Conservation (phyloP, 768 basidiomycete species). For the Leccinum rimulosum region DNA sequence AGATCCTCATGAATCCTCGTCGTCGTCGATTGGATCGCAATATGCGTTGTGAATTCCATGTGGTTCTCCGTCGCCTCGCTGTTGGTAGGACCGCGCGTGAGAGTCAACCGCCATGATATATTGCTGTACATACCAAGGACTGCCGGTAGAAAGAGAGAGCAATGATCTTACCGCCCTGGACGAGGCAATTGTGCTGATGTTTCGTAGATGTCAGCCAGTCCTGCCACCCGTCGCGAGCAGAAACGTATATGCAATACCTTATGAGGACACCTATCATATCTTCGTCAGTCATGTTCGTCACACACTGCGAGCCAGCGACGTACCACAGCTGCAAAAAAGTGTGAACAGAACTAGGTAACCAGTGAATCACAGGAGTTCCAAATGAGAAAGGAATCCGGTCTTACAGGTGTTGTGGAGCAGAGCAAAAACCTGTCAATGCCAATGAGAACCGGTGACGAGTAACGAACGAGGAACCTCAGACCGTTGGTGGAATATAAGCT, state of each 20-base stretch:
- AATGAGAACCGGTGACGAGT: background rate
- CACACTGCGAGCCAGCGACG: background rate
- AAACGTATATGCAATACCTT: constrained; percentile 7
- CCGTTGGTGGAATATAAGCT: constrained; percentile 14
- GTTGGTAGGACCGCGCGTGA: background rate
- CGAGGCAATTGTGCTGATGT: constrained; percentile 8
- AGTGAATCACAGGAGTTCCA: background rate
- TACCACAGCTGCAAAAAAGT: constrained; percentile 1
- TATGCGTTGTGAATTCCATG: constrained; percentile 12
- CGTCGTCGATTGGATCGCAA: background rate
- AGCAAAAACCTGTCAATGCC: constrained; percentile 5
- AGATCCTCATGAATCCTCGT: background rate
- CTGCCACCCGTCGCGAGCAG: too few species aligned
- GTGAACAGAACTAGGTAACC: background rate
- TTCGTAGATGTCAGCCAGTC: background rate
- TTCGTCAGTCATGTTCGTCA: constrained; percentile 2
- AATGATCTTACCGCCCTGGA: constrained; percentile 16
- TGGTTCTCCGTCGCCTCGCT: background rate
- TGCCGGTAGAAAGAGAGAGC: background rate
- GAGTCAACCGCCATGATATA: constrained; percentile 6
- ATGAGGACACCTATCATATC: constrained; percentile 2
- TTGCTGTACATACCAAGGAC: constrained; percentile 3
- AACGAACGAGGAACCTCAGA: background rate
- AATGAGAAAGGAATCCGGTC: background rate
- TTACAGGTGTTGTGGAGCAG: constrained; percentile 3